Conservation (phyloP, 768 basidiomycete species). For the Tricholoma terreum region DNA sequence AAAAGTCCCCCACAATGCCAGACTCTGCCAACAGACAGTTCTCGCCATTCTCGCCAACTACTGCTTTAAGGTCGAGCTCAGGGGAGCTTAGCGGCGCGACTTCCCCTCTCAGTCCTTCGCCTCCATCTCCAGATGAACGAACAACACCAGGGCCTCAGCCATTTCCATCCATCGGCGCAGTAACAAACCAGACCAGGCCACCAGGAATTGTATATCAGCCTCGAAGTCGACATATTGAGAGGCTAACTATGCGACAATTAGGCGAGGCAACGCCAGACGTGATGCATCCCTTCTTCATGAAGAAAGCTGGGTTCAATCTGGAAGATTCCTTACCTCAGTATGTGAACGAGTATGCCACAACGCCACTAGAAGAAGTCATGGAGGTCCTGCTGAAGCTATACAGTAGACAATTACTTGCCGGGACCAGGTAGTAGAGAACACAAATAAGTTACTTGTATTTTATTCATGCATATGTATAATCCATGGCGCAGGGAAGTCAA, state of each 20-base stretch:
- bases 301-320: slow-evolving; percentile 78
- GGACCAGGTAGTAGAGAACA: slow-evolving; percentile 17
- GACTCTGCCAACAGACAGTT: slow-evolving; percentile 13
- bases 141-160: slow-evolving; percentile 7
- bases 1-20: slow-evolving; percentile 31
- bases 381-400: slow-evolving; percentile 74
- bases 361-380: slow-evolving; percentile 81
- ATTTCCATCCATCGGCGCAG: slow-evolving; percentile 12
- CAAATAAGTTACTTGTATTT: neutral
- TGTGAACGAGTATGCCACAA: slow-evolving; percentile 83
- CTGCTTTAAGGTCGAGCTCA: slow-evolving; percentile 18
- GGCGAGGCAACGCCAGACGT: slow-evolving; percentile 89
- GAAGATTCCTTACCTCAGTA: slow-evolving; percentile 86
- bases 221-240: slow-evolving; percentile 64
- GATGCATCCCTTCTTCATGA: slow-evolving; percentile 86
- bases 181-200: slow-evolving; percentile 15
- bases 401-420: slow-evolving; percentile 61
- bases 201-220: slow-evolving; percentile 49
- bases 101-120: slow-evolving; percentile 17
- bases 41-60: slow-evolving; percentile 24
- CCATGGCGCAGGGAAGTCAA: neutral
- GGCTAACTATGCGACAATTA: slow-evolving; percentile 80
- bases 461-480: neutral
- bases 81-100: slow-evolving; percentile 16
- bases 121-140: slow-evolving; percentile 6